Percentiles rank a stretch among this genome's conserved stretches.
Conservation (phyloP, 352 stramenopile species). For the Phytophthora pseudosyringae region DNA sequence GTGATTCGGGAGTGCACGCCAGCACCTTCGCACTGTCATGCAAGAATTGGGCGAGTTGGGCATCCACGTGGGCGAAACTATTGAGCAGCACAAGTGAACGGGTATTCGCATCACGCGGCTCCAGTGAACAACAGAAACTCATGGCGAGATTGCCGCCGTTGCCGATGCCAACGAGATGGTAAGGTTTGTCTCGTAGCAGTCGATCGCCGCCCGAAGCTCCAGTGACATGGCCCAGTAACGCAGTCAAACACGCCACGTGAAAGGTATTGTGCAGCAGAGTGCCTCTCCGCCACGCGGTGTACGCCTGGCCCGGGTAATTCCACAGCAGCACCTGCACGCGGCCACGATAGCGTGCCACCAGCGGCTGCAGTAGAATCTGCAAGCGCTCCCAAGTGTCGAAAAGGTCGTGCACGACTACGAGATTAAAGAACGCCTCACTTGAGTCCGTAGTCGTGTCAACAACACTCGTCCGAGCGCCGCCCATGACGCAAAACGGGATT, state of each 20-base stretch:
- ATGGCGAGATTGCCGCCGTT: constrained; percentile 92
- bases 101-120: constrained; percentile 59
- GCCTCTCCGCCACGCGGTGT: constrained; percentile 92
- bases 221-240: constrained; percentile 67
- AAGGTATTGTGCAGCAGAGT: constrained; percentile 94
- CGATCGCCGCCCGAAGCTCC: constrained; percentile 24
- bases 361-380: constrained; percentile 93
- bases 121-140: constrained; percentile 71
- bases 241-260: constrained; percentile 85
- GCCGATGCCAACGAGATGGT: constrained; percentile 93
- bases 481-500: constrained; percentile 93
- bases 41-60: constrained; percentile 91
- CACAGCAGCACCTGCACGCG: constrained; percentile 91
- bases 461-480: constrained; percentile 24
- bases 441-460: constrained; percentile 19
- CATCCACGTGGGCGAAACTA: constrained; percentile 90
- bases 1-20: constrained; percentile 84
- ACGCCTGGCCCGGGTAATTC: constrained; percentile 97
- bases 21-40: constrained; percentile 97
- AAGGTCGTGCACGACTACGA: constrained; percentile 95
- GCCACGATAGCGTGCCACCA: constrained; percentile 90
- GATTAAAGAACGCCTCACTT: constrained; percentile 89
- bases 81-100: constrained; percentile 91
- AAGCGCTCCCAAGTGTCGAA: constrained; percentile 96
- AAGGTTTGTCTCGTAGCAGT: constrained; percentile 82